Percentiles rank a stretch among this genome's conserved stretches.
Evolutionary conservation across 805 yeast species (phyloP).

Genomic region (Candida anglica): DNA sequence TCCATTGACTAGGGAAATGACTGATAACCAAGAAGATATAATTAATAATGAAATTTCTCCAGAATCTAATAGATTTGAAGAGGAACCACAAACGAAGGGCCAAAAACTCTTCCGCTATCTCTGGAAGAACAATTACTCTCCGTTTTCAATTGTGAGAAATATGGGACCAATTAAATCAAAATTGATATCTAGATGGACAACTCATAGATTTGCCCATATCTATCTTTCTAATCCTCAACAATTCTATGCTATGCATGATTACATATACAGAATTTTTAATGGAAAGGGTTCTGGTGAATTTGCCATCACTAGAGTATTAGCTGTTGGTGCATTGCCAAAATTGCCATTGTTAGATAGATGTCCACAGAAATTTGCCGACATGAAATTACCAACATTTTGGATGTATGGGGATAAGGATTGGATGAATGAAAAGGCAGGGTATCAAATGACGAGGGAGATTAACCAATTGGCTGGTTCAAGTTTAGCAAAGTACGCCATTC

Average conservation of each 20-base stretch:
- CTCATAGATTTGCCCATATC: slow-evolving; percentile 39
- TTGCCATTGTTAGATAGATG: slow-evolving; percentile 54
- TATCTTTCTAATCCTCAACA: slow-evolving; percentile 25
- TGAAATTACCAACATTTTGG: slow-evolving; percentile 50
- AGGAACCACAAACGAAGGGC: slow-evolving; percentile 12
- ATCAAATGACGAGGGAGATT: slow-evolving; percentile 32
- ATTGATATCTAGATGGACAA: slow-evolving; percentile 52
- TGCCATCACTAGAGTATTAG: slow-evolving; percentile 56
- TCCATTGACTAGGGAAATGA: slow-evolving; percentile 12
- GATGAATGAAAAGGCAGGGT: slow-evolving; percentile 66
- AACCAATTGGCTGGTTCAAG: slow-evolving; percentile 19
- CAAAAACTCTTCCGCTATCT: slow-evolving; percentile 34
- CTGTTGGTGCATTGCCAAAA: slow-evolving; percentile 55
- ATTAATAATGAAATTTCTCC: slow-evolving; percentile 8
- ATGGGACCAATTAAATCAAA: slow-evolving; percentile 54
- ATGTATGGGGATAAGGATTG: slow-evolving; percentile 67
- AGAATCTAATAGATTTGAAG: slow-evolving; percentile 1
- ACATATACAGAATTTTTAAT: slow-evolving; percentile 50
- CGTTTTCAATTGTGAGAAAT: slow-evolving; percentile 47
- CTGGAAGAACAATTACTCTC: slow-evolving; percentile 56
- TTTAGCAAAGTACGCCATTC: slow-evolving; percentile 27
- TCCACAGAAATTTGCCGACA: slow-evolving; percentile 35
- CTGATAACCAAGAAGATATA: slow-evolving; percentile 23
- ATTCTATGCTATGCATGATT: slow-evolving; percentile 44
- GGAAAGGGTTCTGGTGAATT: slow-evolving; percentile 62